Percentiles rank a stretch among this genome's conserved stretches.
These are phyloP conservation scores for Pleurotus eryngii DNA, from an alignment of 768 basidiomycete genomes.

Conservation along the genomic window DNA sequence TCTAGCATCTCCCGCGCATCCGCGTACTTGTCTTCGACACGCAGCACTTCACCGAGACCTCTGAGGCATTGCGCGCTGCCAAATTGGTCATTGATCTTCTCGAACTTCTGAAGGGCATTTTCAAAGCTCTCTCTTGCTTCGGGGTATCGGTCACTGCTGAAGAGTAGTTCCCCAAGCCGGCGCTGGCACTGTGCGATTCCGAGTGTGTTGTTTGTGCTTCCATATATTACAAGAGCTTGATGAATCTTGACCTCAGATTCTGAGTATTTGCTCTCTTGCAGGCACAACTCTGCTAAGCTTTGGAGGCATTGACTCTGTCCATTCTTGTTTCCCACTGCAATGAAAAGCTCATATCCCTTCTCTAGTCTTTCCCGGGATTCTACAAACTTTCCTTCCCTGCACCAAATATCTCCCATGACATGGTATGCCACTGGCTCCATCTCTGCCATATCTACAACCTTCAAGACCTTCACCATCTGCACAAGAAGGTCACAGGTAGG, in stretches of 20 bases:
- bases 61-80: slow-evolving; percentile 2
- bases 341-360: slow-evolving; percentile 13
- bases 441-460: slow-evolving; percentile 4
- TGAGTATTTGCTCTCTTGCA: slow-evolving; percentile 3
- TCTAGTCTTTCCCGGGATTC: slow-evolving; percentile 16
- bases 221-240: slow-evolving; percentile 8
- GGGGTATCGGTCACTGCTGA: neutral
- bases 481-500: slow-evolving; percentile 5
- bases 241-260: slow-evolving; percentile 2
- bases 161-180: neutral
- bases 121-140: neutral
- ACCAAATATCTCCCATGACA: slow-evolving; percentile 8
- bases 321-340: neutral
- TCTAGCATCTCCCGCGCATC: neutral
- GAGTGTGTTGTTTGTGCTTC: slow-evolving; percentile 2
- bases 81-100: slow-evolving; percentile 2
- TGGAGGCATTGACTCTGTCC: slow-evolving; percentile 3
- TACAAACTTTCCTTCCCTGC: slow-evolving; percentile 8
- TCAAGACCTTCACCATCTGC: slow-evolving; percentile 1
- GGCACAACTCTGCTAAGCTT: slow-evolving; percentile 3
- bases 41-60: slow-evolving; percentile 2
- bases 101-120: neutral
- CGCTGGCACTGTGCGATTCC: slow-evolving; percentile 11
- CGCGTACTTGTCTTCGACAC: slow-evolving; percentile 3
- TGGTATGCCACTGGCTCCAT: slow-evolving; percentile 6